Base-by-base conservation (phyloP, 768 basidiomycete species). In the Clathrus columnatus region DNA sequence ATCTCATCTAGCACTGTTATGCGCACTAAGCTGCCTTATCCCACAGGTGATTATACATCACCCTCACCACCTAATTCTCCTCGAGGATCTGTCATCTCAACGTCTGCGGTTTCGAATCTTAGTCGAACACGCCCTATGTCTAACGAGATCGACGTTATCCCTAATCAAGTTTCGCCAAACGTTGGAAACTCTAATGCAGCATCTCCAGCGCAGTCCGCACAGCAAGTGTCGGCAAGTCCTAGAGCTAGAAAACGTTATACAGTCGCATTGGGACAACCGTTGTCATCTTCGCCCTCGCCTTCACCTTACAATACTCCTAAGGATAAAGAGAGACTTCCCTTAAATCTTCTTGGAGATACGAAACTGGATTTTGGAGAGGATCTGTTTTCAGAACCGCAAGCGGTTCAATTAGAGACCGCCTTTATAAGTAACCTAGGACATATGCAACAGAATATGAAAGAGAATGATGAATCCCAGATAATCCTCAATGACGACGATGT, bases 21-120 rank as follows among this genome's bases (percentile, higher is more conserved):
- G 1, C 67, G 74, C 5, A 83, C 80, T 29, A 79, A 87, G 30
- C 71, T 90, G 16, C 87, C 89, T 21, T 91, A 91, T 60, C 89
- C 89, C 17, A 83, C 83, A 2, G 90, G 89, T 3, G 90, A 92
- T 61, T 91, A 92, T 57, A 74, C 86, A 5, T 81, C 82, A 8
- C 85, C 85, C 0, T 75, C 80, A 2, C 78, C 82, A 2, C 67
- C 82, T n/a, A 75, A 65, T 46, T 78, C 82, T 7, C 73, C 80
- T 20, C 44, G 45, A 2, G 45, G 46, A 20, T 47, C 46, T 29
- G 29, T 47, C 29, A 63, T 67, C 1, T 51, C 62, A 50, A 63
- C 54, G 64, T 70, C 56, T 59, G 61, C 61, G 8, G 30, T 47
- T 18, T 55, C 54, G 10, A 48, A 48, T 24, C 32, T 55, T 20